These are phyloP conservation scores for Lathyrus aphaca DNA, from an alignment of 306 rosid species.

Conservation along the genomic window DNA sequence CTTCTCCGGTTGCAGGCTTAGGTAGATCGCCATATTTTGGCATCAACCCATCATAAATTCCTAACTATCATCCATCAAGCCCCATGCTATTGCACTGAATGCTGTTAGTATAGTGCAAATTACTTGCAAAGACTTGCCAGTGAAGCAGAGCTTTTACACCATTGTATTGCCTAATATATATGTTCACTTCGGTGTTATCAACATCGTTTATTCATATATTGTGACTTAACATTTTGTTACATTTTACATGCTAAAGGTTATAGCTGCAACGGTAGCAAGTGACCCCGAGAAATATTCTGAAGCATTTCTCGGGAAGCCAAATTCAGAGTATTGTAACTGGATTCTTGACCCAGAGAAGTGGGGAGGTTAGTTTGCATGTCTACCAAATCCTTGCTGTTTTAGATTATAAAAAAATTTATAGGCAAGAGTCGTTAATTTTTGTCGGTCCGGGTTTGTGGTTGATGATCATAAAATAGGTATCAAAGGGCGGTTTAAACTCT, in stretches of 20 bases:
- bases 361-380: conserved; percentile 78
- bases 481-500: conserved; percentile 26
- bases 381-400: conserved; percentile 15
- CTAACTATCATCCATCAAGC: background rate
- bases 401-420: background rate
- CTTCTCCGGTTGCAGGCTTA: conserved; percentile 8
- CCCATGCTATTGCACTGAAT: conserved; percentile 1
- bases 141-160: conserved; percentile 14
- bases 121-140: conserved; percentile 13
- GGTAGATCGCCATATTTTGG: conserved; percentile 4
- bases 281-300: conserved; percentile 77
- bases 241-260: conserved; percentile 59
- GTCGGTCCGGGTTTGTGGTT: conserved; percentile 22
- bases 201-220: conserved; percentile 17
- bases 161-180: conserved; percentile 1
- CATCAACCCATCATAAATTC: conserved; percentile 13
- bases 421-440: conserved; percentile 2
- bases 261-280: conserved; percentile 91
- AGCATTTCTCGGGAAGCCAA: conserved; percentile 93
- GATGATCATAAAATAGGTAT: conserved; percentile 13
- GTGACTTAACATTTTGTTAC: conserved; percentile 25
- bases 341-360: conserved; percentile 90
- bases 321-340: conserved; percentile 87
- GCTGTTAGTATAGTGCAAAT: conserved; percentile 1
- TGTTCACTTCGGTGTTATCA: conserved; percentile 18